These are phyloP conservation scores for Hirschfeldia incana DNA, from an alignment of 345 rosid species.

Conservation along the genomic window DNA sequence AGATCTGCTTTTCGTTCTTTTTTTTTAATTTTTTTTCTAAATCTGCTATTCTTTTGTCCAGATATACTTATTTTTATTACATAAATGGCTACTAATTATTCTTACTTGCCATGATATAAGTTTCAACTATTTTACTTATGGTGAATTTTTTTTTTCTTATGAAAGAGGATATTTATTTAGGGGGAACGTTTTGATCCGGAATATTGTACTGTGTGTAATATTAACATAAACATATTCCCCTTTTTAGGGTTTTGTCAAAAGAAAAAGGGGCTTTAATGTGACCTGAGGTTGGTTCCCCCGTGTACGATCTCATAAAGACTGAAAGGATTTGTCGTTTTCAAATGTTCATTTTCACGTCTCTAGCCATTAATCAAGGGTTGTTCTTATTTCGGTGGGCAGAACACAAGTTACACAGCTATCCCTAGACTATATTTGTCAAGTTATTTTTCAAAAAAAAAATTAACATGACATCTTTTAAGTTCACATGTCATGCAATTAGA, in stretches of 20 bases:
- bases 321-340: slow-evolving; percentile 39
- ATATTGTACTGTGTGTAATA: background rate
- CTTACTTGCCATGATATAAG: background rate
- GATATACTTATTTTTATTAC: background rate
- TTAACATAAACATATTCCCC: background rate
- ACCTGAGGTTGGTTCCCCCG: slow-evolving; percentile 26
- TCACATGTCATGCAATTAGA: too few relatives aligned
- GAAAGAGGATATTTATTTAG: background rate
- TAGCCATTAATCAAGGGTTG: slow-evolving; percentile 24
- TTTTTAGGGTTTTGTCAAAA: slow-evolving; percentile 38
- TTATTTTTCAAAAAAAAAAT: too few relatives aligned
- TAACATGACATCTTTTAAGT: too few relatives aligned
- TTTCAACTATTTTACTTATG: background rate
- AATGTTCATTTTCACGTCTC: slow-evolving; percentile 21
- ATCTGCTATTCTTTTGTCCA: slow-evolving; percentile 4
- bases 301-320: slow-evolving; percentile 24
- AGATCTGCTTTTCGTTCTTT: background rate
- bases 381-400: background rate
- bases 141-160: background rate
- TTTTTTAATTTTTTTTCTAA: background rate
- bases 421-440: too few relatives aligned
- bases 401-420: background rate
- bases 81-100: background rate
- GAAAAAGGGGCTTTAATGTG: slow-evolving; percentile 10
- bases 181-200: slow-evolving; percentile 2